Evolutionary conservation across 371 early-diverging fungal species (phyloP).

Genomic region (Mortierella sp.): DNA sequence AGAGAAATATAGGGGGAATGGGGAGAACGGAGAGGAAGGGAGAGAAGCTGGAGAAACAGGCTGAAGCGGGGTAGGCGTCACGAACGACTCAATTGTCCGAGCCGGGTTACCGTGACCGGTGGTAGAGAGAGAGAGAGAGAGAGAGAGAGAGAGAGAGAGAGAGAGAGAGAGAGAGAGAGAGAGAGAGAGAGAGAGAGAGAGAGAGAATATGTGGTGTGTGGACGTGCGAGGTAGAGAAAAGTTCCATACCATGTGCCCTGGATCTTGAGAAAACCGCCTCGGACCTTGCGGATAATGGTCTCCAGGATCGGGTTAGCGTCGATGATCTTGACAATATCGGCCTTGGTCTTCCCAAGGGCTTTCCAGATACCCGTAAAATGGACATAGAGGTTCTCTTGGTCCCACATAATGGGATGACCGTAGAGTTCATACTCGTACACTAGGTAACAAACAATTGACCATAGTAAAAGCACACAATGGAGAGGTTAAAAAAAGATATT

Average conservation of each 20-base stretch:
- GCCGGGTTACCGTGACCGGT: constrained; percentile 1
- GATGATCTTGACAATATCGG: constrained; percentile 75
- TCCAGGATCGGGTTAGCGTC: constrained; percentile 71
- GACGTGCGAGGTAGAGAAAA: constrained; percentile 1
- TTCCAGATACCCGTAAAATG: constrained; percentile 84
- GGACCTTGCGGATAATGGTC: constrained; percentile 65
- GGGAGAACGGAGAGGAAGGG: neutral
- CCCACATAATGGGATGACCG: constrained; percentile 77
- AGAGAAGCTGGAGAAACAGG: too few relatives aligned
- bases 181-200: neutral
- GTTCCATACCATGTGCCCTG: constrained; percentile 74
- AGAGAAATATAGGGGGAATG: neutral
- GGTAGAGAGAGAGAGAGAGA: too few relatives aligned
- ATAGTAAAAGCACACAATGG: neutral
- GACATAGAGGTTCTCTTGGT: constrained; percentile 74
- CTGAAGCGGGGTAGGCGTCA: constrained; percentile 2
- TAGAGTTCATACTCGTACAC: constrained; percentile 74
- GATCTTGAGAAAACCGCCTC: constrained; percentile 77
- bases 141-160: neutral
- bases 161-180: neutral
- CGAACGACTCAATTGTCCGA: constrained; percentile 2
- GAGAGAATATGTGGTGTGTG: too few relatives aligned
- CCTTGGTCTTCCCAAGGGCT: constrained; percentile 73
- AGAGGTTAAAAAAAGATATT: neutral
- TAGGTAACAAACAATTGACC: too few relatives aligned